Evolutionary conservation across 1,284 basidiomycete genomes (phyloP).

Genomic region (Sutorius eximius): DNA sequence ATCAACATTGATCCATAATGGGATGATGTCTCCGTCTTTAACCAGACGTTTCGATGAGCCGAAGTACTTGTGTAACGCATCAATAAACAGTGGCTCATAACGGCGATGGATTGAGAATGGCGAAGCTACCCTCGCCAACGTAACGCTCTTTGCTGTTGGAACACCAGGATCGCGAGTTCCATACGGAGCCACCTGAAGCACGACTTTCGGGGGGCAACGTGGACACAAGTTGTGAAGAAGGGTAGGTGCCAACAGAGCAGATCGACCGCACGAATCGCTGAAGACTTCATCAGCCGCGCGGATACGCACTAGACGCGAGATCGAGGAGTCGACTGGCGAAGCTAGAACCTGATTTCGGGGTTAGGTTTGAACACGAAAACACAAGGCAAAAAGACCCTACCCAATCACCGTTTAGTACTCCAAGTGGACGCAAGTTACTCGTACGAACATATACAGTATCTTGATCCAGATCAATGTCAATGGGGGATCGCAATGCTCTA

Average conservation of each 20-base stretch:
- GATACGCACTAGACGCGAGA: constrained; percentile 56
- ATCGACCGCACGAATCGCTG: constrained; percentile 42
- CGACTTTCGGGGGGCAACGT: constrained; percentile 10
- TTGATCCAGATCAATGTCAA: constrained; percentile 43
- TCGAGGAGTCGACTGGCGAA: constrained; percentile 26
- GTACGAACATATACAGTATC: constrained; percentile 58
- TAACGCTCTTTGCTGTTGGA: constrained; percentile 72
- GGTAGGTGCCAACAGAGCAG: constrained; percentile 27
- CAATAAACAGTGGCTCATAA: constrained; percentile 72
- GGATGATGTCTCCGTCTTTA: constrained; percentile 80
- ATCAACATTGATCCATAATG: constrained; percentile 66
- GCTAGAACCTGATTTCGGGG: constrained; percentile 25
- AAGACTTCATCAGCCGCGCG: constrained; percentile 51
- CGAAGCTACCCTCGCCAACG: constrained; percentile 83
- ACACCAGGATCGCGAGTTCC: constrained; percentile 40
- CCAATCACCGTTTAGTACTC: constrained; percentile 87
- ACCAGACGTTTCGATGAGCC: constrained; percentile 59
- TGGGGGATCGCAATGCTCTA: constrained; percentile 34
- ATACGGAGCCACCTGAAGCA: constrained; percentile 51
- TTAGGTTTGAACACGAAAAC: constrained; percentile 1
- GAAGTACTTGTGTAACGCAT: constrained; percentile 72
- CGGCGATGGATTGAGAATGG: constrained; percentile 72
- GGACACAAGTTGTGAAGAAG: constrained; percentile 26
- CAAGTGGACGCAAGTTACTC: constrained; percentile 68
- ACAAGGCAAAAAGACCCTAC: constrained; percentile 45